These are phyloP conservation scores for Saccharum officinarum DNA, from an alignment of 176 grass and related monocot genomes.

Conservation along the genomic window DNA sequence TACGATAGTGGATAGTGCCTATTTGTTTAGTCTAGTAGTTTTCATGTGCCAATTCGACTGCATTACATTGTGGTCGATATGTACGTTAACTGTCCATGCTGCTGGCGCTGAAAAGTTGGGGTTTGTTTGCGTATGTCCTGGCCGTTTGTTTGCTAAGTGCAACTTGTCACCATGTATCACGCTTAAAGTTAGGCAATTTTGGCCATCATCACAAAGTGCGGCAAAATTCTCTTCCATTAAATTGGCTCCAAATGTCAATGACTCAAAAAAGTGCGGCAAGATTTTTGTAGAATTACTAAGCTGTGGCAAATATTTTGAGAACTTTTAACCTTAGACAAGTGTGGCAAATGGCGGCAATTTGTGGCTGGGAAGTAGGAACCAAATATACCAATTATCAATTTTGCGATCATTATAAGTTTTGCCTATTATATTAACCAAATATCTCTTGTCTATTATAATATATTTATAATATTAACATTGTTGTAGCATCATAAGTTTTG, in stretches of 20 bases:
- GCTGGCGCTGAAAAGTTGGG: not conserved
- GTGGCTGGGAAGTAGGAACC: no score
- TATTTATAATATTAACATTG: no score
- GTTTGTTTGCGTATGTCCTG: constrained; percentile 14
- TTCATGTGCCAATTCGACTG: not conserved
- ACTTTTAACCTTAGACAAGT: no score
- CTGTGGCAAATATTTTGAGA: no score
- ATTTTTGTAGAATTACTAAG: not conserved
- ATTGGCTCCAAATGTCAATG: not conserved
- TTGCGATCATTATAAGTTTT: no score
- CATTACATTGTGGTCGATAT: constrained; percentile 23
- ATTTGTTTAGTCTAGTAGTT: constrained; percentile 18
- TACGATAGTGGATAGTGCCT: not conserved
- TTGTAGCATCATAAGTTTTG: no score
- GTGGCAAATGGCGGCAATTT: no score
- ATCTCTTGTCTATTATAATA: no score
- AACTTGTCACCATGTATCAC: not conserved
- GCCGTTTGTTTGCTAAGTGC: not conserved
- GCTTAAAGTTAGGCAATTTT: not conserved
- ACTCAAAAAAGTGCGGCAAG: no score
- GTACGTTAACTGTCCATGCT: not conserved
- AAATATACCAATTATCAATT: no score
- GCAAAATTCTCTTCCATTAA: not conserved
- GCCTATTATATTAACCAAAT: no score
- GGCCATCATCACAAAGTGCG: not conserved